Evolutionary conservation across 2,329 filamentous ascomycete species (phyloP).

Genomic region (Leptographium radiaticola): DNA sequence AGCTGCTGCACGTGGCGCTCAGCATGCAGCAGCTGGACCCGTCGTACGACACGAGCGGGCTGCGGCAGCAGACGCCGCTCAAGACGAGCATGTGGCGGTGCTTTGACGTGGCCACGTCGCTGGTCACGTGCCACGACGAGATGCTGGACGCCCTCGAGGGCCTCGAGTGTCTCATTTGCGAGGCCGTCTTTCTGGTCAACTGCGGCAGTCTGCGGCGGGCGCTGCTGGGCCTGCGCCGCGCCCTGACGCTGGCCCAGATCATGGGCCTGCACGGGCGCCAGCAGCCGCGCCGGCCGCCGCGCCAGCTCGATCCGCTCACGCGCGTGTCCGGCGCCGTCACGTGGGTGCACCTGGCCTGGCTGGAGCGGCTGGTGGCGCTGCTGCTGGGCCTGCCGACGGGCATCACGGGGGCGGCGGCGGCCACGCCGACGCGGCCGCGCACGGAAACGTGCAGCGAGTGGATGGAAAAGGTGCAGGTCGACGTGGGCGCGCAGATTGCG

Average conservation of each 20-base stretch:
- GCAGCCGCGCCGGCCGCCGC: background rate
- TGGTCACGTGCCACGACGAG: conserved; percentile 33
- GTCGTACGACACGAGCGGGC: background rate
- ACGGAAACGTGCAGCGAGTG: conserved; percentile 1
- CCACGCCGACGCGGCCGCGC: background rate
- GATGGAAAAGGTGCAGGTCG: conserved; percentile 22
- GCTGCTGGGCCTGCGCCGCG: conserved; percentile 30
- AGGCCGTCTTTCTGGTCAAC: conserved; percentile 33
- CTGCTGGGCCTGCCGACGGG: conserved; percentile 22
- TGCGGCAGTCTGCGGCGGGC: conserved; percentile 30
- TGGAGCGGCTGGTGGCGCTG: conserved; percentile 33
- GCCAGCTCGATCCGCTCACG: conserved; percentile 11
- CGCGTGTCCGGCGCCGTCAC: conserved; percentile 22
- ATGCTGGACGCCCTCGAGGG: conserved; percentile 31
- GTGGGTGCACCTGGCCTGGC: conserved; percentile 30
- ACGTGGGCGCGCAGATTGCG: conserved; percentile 22
- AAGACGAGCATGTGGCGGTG: background rate
- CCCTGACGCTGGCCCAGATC: conserved; percentile 19
- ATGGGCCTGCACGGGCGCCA: conserved; percentile 2
- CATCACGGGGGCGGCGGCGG: background rate
- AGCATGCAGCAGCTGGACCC: conserved; percentile 16
- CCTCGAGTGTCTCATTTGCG: conserved; percentile 34
- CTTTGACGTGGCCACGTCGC: conserved; percentile 6
- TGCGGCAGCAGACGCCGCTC: background rate
- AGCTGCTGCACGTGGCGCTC: conserved; percentile 18